Evolutionary conservation across 257 asterid species (phyloP), one percentile per base, ranked within the genome.

Genomic region (Solanum habrochaites): DNA sequence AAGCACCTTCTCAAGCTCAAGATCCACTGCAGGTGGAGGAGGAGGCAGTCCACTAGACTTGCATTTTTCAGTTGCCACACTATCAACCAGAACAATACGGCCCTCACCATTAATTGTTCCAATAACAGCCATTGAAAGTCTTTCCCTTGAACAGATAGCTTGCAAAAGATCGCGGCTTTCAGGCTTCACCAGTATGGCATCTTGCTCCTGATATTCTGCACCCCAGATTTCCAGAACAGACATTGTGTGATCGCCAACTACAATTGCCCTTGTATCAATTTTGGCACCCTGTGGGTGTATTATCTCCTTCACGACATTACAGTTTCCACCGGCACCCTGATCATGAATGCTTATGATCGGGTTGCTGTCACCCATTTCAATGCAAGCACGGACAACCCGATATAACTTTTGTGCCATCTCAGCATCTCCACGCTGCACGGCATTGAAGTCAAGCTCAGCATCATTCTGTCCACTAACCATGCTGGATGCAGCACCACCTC

Each of bases 401-500:
- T 97, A 95, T 67, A 97, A 71, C 88, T 97, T 95, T 56, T 97
- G 99, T 1, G 98, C 96, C 99, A 97, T 97, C 94, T 97, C 99
- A 18, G 99, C 99, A 90, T 97, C 96, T 42, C 98, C 98, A 64
- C 98, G 98, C 85, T 94, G 98, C 39, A 94, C 98, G 7, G 98
- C 98, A 52, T 97, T 97, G 86, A 97, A 97, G 87, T 97, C 99
- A 64, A 97, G 96, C 88, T 97, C 99, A n/a, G 97, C 98, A 80
- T 92, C 94, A 67, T 97, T 97, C 89, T 97, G 99, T 74, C 99
- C 99, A 89, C 99, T 97, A 72, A 95, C 99, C 99, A 97, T 97
- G 93, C 99, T 97, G 74, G 99, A 97, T 23, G 99, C 99, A 88
- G 99, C 99, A 88, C 99, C 99, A 83, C 99, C 99, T 14, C 99